These are phyloP conservation scores for Sclerotinia trifoliorum DNA, from an alignment of 2,329 filamentous ascomycete genomes.

Conservation along the genomic window DNA sequence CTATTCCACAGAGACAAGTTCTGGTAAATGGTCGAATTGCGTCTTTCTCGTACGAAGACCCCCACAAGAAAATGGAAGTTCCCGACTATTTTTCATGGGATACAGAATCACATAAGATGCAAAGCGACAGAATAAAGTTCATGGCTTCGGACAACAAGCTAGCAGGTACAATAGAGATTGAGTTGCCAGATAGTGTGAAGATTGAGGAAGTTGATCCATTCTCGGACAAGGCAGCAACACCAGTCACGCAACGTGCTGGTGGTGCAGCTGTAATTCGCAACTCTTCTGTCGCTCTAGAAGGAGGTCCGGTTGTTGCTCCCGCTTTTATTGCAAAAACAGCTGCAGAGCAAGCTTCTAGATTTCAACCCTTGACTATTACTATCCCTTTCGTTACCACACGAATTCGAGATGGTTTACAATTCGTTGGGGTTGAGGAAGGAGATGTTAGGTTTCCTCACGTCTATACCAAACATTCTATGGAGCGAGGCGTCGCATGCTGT, in stretches of 20 bases:
- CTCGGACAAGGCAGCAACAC: slow-evolving; percentile 48
- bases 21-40: slow-evolving; percentile 47
- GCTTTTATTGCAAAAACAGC: slow-evolving; percentile 40
- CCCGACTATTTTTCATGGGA: slow-evolving; percentile 61
- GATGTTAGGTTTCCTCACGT: slow-evolving; percentile 86
- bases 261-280: slow-evolving; percentile 29
- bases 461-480: slow-evolving; percentile 79
- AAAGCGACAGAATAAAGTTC: slow-evolving; percentile 61
- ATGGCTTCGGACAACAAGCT: slow-evolving; percentile 40
- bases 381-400: slow-evolving; percentile 77
- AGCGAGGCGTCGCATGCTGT: slow-evolving; percentile 76
- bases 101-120: slow-evolving; percentile 73
- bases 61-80: slow-evolving; percentile 63
- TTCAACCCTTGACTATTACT: slow-evolving; percentile 59
- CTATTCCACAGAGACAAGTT: slow-evolving; percentile 55
- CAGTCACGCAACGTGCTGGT: slow-evolving; percentile 44
- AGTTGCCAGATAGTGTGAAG: slow-evolving; percentile 57
- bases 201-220: slow-evolving; percentile 60
- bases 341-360: slow-evolving; percentile 45
- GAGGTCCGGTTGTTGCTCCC: slow-evolving; percentile 40
- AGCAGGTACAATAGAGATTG: slow-evolving; percentile 58
- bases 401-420: slow-evolving; percentile 85
- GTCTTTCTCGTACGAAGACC: slow-evolving; percentile 49
- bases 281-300: slow-evolving; percentile 39
- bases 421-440: slow-evolving; percentile 77